Evolutionary conservation across 1,284 basidiomycete genomes (phyloP), one percentile per base, ranked within the genome.

Genomic region (Cystobasidium slooffiae): DNA sequence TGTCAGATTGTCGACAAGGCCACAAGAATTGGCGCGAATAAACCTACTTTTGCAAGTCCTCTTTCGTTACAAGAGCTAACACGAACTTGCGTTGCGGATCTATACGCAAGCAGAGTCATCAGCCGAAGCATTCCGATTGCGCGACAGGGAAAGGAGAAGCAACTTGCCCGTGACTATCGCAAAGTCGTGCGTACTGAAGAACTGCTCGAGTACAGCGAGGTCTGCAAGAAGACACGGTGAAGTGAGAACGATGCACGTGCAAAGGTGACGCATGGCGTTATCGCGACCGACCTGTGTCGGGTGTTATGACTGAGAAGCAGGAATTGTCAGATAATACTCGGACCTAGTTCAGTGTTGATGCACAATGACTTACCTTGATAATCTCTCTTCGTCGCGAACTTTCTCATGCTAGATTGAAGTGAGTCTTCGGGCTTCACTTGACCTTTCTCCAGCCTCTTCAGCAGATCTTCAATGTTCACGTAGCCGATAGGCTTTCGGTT

Each of bases 41-140:
- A 24, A 43, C 70, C 31, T 49, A 73, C 70, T 73, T 73, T 49
- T 44, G 62, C 20, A 73, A 41, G 53, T 73, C 70, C 51, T 65
- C 70, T 20, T 59, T 65, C 39, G 70, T 73, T 0, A 73, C 70
- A 18, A 73, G 53, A 2, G 70, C 70, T 20, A 73, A 39, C 10
- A 73, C 70, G 22, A 73, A 73, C 43, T 73, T 73, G 49, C 70
- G 47, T 73, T 73, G 70, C 10, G 70, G 52, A 41, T 73, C 70
- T 73, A 52, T 73, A 52, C 18, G 43, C 44, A 44, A 37, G 18
- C n/a, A 31, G 44, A 43, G n/a, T 39, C 56, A 53, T 14, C 43
- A 22, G 16, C 18, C 7, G 37, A 12, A 68, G 44, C 51, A 5
- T 41, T n/a, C 49, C 7, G 22, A 18, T 41, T 6, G 1, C 7